A percentile compares a stretch with the other conserved stretches of the same genome.
phyloP scores from a whole-genome alignment of 306 rosid species.

The Macrotyloma uniflorum region DNA sequence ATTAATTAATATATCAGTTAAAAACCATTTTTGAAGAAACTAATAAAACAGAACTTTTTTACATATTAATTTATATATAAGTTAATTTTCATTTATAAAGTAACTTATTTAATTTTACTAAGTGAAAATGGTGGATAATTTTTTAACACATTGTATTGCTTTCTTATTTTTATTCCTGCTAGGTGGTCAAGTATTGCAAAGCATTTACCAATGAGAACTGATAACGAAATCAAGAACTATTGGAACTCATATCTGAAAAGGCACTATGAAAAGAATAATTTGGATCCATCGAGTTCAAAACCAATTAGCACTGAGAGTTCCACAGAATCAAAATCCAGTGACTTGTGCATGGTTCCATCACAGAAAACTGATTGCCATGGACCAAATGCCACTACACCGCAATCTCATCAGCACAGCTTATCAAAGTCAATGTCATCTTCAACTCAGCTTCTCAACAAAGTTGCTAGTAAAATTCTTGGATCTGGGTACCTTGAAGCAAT shows the following conservation, averaged over 20 bases:
- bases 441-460: slow-evolving; percentile 27
- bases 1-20: too few species aligned
- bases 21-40: too few species aligned
- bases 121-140: background rate
- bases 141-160: background rate
- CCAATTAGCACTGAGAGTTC: background rate
- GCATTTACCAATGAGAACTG: slow-evolving; percentile 32
- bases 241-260: slow-evolving; percentile 37
- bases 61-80: too few species aligned
- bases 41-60: too few species aligned
- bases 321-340: slow-evolving; percentile 15
- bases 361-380: background rate
- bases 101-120: background rate
- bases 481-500: slow-evolving; percentile 18
- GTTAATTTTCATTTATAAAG: background rate
- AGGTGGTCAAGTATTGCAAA: slow-evolving; percentile 41
- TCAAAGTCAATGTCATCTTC: slow-evolving; percentile 19
- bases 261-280: background rate
- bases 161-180: background rate
- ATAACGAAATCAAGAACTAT: slow-evolving; percentile 38
- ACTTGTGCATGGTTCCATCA: background rate
- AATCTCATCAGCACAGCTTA: background rate
- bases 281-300: background rate
- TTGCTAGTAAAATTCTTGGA: slow-evolving; percentile 22
- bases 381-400: background rate